Conservation (phyloP, 2,329 filamentous ascomycete genomes). For the Penicillium sp. region DNA sequence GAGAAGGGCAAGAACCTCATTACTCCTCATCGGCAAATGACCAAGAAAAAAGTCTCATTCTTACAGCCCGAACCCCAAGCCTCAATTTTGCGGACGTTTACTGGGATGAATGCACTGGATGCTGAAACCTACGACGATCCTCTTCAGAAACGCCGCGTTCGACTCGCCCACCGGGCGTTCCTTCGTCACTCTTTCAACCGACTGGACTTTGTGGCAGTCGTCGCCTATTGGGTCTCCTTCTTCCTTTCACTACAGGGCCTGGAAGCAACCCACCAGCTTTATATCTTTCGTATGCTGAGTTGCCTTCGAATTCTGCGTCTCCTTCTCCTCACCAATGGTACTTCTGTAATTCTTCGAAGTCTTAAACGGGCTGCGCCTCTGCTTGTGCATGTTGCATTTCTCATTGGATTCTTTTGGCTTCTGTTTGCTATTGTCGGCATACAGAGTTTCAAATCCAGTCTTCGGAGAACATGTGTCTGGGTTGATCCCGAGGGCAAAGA, state of each 20-base stretch:
- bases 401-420: constrained; percentile 97
- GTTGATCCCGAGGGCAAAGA: constrained; percentile 57
- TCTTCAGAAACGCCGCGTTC: constrained; percentile 76
- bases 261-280: constrained; percentile 71
- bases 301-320: constrained; percentile 89
- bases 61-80: constrained; percentile 37
- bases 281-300: constrained; percentile 94
- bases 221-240: constrained; percentile 95
- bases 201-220: constrained; percentile 88
- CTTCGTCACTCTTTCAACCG: constrained; percentile 94
- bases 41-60: constrained; percentile 56
- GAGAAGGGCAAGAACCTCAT: constrained; percentile 79
- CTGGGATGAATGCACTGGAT: constrained; percentile 67
- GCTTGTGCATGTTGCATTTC: constrained; percentile 87
- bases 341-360: constrained; percentile 89
- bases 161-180: constrained; percentile 88
- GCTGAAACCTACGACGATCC: constrained; percentile 59
- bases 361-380: constrained; percentile 92
- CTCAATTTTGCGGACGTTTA: constrained; percentile 75
- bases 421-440: constrained; percentile 95
- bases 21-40: constrained; percentile 73
- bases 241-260: constrained; percentile 68
- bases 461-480: constrained; percentile 78
- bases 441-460: constrained; percentile 88
- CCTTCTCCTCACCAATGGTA: constrained; percentile 89